phyloP scores from a whole-genome alignment of 139 green algal genomes.

The Monoraphidium neglectum region DNA sequence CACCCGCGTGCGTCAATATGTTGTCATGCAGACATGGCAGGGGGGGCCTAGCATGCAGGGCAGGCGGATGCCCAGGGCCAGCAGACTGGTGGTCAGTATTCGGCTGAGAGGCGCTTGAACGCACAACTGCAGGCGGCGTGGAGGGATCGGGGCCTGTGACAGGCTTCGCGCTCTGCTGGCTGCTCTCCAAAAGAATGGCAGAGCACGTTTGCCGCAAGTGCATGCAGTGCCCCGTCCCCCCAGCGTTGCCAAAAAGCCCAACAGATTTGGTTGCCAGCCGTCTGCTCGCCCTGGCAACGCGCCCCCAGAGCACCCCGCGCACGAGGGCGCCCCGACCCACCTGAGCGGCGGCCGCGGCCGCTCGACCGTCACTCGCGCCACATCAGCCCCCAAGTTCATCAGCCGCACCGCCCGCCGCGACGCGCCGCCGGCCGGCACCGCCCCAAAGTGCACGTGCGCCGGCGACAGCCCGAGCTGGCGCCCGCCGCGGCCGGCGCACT shows the following conservation, averaged over 20 bases:
- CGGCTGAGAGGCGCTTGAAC: too few species aligned
- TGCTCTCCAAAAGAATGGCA: background rate
- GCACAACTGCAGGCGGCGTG: too few species aligned
- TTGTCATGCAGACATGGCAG: background rate
- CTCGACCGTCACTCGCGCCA: constrained; percentile 47
- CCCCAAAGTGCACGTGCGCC: constrained; percentile 65
- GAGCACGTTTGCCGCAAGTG: background rate
- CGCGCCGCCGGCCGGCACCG: constrained; percentile 41
- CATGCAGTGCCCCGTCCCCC: too few species aligned
- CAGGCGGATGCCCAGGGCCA: too few species aligned
- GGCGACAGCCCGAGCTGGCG: constrained; percentile 58
- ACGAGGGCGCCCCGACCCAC: too few species aligned
- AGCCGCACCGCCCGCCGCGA: constrained; percentile 46
- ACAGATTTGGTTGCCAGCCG: background rate
- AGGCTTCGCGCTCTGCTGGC: background rate
- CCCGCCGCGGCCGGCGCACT: constrained; percentile 12
- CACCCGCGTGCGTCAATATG: background rate
- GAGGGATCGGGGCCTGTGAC: too few species aligned
- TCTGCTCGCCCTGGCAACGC: background rate
- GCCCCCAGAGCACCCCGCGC: background rate
- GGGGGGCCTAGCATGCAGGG: background rate
- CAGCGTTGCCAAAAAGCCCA: background rate
- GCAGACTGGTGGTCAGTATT: too few species aligned
- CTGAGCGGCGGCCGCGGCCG: constrained; percentile 47
- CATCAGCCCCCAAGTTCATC: constrained; percentile 54